Evolutionary conservation across 2,329 filamentous ascomycete genomes (phyloP).

Genomic region (Alternaria brassicicola): DNA sequence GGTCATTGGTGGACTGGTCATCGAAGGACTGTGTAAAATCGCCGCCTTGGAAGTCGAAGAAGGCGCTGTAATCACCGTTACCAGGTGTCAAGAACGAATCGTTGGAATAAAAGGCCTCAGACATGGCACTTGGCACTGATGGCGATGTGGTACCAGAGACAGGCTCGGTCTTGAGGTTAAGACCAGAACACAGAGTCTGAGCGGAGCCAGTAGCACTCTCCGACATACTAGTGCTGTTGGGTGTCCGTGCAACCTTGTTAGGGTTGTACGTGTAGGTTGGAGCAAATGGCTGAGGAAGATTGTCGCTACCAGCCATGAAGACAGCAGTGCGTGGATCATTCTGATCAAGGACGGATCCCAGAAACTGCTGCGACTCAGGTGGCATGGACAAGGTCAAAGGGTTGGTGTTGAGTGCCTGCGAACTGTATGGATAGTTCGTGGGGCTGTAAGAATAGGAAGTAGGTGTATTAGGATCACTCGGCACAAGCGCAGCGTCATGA

Average conservation of each 20-base stretch:
- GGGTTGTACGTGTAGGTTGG: conserved; percentile 55
- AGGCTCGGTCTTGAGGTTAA: conserved; percentile 27
- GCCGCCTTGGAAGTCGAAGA: conserved; percentile 29
- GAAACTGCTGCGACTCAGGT: conserved; percentile 59
- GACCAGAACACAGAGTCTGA: conserved; percentile 51
- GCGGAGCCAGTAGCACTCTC: conserved; percentile 47
- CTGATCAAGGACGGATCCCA: conserved; percentile 55
- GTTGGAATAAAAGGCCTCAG: conserved; percentile 29
- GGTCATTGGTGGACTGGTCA: conserved; percentile 24
- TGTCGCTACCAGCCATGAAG: conserved; percentile 55
- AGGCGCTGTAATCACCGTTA: conserved; percentile 27
- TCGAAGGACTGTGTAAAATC: conserved; percentile 24
- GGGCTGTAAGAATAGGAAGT: conserved; percentile 27
- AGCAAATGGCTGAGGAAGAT: conserved; percentile 48
- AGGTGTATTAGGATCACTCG: conserved; percentile 29
- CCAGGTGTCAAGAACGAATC: conserved; percentile 30
- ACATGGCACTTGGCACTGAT: conserved; percentile 25
- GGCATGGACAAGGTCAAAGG: conserved; percentile 59
- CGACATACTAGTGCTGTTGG: conserved; percentile 7
- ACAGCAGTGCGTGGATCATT: conserved; percentile 54
- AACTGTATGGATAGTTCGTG: conserved; percentile 32
- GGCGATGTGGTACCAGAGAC: conserved; percentile 19
- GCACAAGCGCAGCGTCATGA: conserved; percentile 30
- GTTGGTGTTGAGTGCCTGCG: conserved; percentile 44
- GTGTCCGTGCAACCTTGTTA: conserved; percentile 44